phyloP scores from a whole-genome alignment of 148 eudicot genomes.

The Silene uniflora region DNA sequence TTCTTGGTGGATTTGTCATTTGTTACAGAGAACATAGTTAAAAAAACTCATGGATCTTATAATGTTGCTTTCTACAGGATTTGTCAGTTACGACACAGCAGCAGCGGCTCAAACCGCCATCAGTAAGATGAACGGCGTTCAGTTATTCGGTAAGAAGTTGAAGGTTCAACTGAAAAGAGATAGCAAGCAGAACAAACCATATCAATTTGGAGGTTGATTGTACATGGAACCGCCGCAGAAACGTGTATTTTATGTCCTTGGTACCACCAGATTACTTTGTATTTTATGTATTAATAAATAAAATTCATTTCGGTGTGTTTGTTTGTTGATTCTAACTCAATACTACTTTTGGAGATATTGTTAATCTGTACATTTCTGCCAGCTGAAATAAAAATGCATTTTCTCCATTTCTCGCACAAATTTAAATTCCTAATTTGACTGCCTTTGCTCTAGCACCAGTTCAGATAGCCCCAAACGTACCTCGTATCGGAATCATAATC shows the following conservation, averaged over 20 bases:
- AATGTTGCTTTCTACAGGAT: slow-evolving; percentile 54
- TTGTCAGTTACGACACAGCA: slow-evolving; percentile 90
- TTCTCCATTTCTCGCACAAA: slow-evolving; percentile 9
- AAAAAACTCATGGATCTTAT: slow-evolving; percentile 27
- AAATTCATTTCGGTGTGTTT: slow-evolving; percentile 53
- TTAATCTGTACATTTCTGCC: slow-evolving; percentile 28
- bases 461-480: too few species aligned
- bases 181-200: slow-evolving; percentile 61
- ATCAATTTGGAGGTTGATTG: slow-evolving; percentile 34
- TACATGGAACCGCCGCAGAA: slow-evolving; percentile 25
- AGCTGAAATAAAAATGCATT: slow-evolving; percentile 16
- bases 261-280: slow-evolving; percentile 49
- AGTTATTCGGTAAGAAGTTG: slow-evolving; percentile 91
- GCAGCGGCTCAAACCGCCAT: slow-evolving; percentile 86
- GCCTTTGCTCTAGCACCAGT: too few species aligned
- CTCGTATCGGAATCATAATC: too few species aligned
- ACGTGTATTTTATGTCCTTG: slow-evolving; percentile 50
- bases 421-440: neutral
- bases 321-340: slow-evolving; percentile 54
- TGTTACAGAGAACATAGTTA: neutral
- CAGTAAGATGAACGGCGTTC: slow-evolving; percentile 79
- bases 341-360: slow-evolving; percentile 27
- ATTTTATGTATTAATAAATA: slow-evolving; percentile 56
- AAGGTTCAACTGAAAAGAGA: slow-evolving; percentile 97
- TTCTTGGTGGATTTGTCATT: too few species aligned